These are phyloP conservation scores for Chytridiales sp. DNA, from an alignment of 371 early-diverging fungal species.

Conservation along the genomic window DNA sequence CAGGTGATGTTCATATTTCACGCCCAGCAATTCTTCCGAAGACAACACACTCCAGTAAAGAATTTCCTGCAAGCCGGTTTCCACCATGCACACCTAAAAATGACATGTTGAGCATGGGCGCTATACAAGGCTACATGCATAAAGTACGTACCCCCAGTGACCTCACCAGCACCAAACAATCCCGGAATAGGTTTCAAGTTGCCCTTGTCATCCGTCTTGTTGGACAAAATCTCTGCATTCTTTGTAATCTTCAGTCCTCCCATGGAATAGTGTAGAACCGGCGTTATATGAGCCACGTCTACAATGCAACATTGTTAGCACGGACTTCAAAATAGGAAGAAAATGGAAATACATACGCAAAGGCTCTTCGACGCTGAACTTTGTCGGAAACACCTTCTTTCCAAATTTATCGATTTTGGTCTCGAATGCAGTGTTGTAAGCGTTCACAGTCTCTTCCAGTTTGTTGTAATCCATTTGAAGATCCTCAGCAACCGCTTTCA, in stretches of 20 bases:
- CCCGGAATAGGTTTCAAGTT: conserved; percentile 65
- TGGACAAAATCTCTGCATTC: conserved; percentile 66
- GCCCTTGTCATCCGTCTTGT: conserved; percentile 29
- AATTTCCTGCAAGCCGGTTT: conserved; percentile 94
- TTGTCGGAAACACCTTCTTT: conserved; percentile 73
- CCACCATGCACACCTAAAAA: conserved; percentile 94
- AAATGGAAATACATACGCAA: conserved; percentile 12
- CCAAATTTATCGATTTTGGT: conserved; percentile 74
- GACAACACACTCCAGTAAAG: conserved; percentile 88
- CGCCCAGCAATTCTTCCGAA: conserved; percentile 90
- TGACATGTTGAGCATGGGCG: too few species aligned
- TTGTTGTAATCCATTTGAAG: conserved; percentile 60
- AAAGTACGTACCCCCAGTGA: too few species aligned
- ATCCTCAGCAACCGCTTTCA: conserved; percentile 67
- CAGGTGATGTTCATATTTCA: too few species aligned
- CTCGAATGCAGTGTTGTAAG: conserved; percentile 69
- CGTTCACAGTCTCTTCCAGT: conserved; percentile 65
- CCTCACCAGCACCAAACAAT: conserved; percentile 86
- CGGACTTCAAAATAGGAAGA: background rate
- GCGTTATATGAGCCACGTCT: conserved; percentile 79
- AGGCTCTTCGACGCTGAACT: conserved; percentile 55
- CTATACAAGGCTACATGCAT: too few species aligned
- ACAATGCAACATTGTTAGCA: conserved; percentile 47
- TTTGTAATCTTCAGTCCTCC: conserved; percentile 84
- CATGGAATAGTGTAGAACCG: conserved; percentile 93